A percentile compares a stretch with the other conserved stretches of the same genome.
phyloP scores from a whole-genome alignment of 2,329 filamentous ascomycete genomes.

The Ophiostoma tasmaniense region DNA sequence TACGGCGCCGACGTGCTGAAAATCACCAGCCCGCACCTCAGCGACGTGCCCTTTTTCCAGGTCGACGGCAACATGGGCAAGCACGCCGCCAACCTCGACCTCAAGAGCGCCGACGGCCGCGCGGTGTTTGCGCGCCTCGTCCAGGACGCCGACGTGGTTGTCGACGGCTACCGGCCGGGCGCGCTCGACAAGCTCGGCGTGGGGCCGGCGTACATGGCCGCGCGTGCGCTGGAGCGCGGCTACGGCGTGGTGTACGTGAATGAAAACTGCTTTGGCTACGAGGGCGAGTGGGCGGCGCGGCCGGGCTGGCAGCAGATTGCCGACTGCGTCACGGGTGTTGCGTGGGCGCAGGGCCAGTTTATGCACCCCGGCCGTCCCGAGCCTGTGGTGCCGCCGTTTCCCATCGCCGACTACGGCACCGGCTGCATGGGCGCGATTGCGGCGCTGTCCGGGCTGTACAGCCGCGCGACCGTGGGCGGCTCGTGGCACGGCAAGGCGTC shows the following conservation, averaged over 20 bases:
- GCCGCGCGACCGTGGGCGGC: constrained; percentile 53
- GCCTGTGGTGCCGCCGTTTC: constrained; percentile 57
- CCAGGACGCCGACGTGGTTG: constrained; percentile 42
- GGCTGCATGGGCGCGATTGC: constrained; percentile 64
- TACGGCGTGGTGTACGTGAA: constrained; percentile 39
- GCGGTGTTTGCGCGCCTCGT: constrained; percentile 39
- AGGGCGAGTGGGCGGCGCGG: constrained; percentile 38
- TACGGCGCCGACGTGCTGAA: constrained; percentile 40
- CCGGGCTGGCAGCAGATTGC: constrained; percentile 46
- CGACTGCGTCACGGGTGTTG: constrained; percentile 48
- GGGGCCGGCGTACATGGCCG: constrained; percentile 33
- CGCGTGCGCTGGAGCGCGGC: constrained; percentile 32
- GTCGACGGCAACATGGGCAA: constrained; percentile 40
- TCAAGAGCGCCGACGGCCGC: constrained; percentile 41
- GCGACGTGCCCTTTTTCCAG: constrained; percentile 34
- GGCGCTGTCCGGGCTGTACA: constrained; percentile 54
- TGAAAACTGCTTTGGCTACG: constrained; percentile 50
- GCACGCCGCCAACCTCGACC: constrained; percentile 38
- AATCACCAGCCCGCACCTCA: constrained; percentile 34
- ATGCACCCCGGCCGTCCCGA: constrained; percentile 39
- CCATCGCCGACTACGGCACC: constrained; percentile 59
- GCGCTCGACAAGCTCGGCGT: constrained; percentile 36
- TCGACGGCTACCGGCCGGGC: constrained; percentile 44
- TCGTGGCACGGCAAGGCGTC: constrained; percentile 58
- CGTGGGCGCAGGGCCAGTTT: constrained; percentile 53